Evolutionary conservation across 1,139 yeast species (phyloP).

Genomic region (Yamadazyma membranifaciens): DNA sequence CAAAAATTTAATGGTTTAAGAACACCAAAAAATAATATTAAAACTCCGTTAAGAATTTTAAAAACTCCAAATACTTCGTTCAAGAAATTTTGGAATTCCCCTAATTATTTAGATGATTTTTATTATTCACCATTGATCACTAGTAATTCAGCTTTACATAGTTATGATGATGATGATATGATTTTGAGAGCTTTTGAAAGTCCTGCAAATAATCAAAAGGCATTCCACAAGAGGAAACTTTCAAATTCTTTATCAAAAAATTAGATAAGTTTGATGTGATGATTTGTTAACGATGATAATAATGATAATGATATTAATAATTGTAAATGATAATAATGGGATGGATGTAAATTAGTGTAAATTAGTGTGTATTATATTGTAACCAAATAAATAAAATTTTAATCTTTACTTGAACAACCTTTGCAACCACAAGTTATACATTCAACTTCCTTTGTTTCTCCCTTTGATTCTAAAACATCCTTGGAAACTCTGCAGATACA

Average conservation of each 20-base stretch:
- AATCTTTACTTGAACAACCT: conserved; percentile 87
- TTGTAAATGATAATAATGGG: neutral
- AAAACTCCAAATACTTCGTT: conserved; percentile 44
- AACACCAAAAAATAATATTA: conserved; percentile 24
- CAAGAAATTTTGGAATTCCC: conserved; percentile 59
- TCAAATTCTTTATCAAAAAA: conserved; percentile 3
- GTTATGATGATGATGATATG: conserved; percentile 59
- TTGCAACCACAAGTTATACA: conserved; percentile 88
- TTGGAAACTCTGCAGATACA: conserved; percentile 89
- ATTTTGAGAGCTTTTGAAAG: conserved; percentile 44
- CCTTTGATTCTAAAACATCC: conserved; percentile 41
- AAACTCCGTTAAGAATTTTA: conserved; percentile 41
- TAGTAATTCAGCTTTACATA: conserved; percentile 24
- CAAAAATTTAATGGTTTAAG: conserved; percentile 5
- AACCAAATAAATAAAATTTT: conserved; percentile 9
- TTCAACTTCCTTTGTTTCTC: conserved; percentile 40
- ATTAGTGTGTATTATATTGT: conserved; percentile 10
- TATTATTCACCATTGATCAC: conserved; percentile 56
- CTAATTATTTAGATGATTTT: conserved; percentile 65
- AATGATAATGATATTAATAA: conserved; percentile 1
- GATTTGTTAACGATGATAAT: neutral
- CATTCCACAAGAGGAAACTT: conserved; percentile 4
- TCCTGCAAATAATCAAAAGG: conserved; percentile 19
- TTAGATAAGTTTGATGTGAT: neutral
- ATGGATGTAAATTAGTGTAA: conserved; percentile 5